Percentiles rank a stretch among this genome's conserved stretches.
These are phyloP conservation scores for Venturia nashicola DNA, from an alignment of 2,329 filamentous ascomycete genomes.

Conservation along the genomic window DNA sequence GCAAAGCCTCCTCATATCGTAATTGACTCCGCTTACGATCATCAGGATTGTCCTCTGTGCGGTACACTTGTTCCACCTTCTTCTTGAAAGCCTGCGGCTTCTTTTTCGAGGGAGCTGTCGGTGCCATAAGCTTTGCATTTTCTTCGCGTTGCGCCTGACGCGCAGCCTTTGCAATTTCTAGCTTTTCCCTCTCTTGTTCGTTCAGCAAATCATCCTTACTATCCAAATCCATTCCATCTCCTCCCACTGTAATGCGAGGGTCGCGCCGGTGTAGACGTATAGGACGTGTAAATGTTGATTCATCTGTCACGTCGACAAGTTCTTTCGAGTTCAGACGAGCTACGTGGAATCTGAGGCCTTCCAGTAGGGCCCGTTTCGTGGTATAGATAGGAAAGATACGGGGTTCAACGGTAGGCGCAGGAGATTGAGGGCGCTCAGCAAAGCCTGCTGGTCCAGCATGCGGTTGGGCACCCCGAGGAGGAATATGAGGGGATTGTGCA, in stretches of 20 bases:
- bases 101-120: constrained; percentile 55
- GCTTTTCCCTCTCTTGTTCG: constrained; percentile 50
- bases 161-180: constrained; percentile 54
- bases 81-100: constrained; percentile 67
- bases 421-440: constrained; percentile 18
- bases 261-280: constrained; percentile 84
- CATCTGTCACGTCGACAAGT: constrained; percentile 56
- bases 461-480: neutral
- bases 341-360: constrained; percentile 74
- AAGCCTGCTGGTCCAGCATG: neutral
- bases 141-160: constrained; percentile 75
- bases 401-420: neutral
- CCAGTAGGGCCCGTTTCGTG: constrained; percentile 67
- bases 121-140: constrained; percentile 87
- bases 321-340: constrained; percentile 64
- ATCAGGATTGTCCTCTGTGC: constrained; percentile 63
- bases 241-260: constrained; percentile 49
- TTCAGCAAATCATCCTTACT: constrained; percentile 55
- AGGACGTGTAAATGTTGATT: constrained; percentile 74
- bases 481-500: constrained; percentile 6
- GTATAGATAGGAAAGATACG: constrained; percentile 60
- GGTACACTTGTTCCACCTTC: constrained; percentile 76
- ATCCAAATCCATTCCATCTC: constrained; percentile 36
- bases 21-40: constrained; percentile 52
- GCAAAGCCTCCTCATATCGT: constrained; percentile 86